phyloP scores from a whole-genome alignment of 2,329 filamentous ascomycete species.

The Fulvia fulva region DNA sequence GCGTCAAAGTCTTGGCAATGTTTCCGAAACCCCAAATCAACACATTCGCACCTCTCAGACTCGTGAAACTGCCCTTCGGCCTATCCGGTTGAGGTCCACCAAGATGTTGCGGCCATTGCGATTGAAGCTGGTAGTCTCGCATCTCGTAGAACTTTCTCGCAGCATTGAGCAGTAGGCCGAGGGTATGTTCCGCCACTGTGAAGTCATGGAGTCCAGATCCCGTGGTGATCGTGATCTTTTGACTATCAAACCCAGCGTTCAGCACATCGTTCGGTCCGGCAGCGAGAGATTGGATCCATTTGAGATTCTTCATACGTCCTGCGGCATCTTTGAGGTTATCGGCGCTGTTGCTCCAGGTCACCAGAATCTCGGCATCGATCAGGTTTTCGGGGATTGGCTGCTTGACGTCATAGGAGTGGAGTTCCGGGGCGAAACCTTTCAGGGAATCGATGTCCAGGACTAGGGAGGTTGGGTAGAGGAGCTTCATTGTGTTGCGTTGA shows the following conservation, averaged over 20 bases:
- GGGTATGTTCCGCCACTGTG: slow-evolving; percentile 62
- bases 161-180: slow-evolving; percentile 54
- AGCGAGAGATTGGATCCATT: slow-evolving; percentile 64
- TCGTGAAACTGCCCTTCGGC: slow-evolving; percentile 55
- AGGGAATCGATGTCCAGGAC: slow-evolving; percentile 53
- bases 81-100: slow-evolving; percentile 59
- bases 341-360: slow-evolving; percentile 60
- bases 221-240: slow-evolving; percentile 53
- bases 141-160: slow-evolving; percentile 59
- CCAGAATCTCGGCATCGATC: slow-evolving; percentile 57
- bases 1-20: slow-evolving; percentile 59
- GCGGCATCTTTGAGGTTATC: slow-evolving; percentile 58
- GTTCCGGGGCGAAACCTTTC: slow-evolving; percentile 55
- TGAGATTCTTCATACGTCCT: slow-evolving; percentile 52
- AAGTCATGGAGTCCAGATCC: slow-evolving; percentile 62
- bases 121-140: slow-evolving; percentile 57
- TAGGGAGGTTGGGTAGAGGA: slow-evolving; percentile 63
- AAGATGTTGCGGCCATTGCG: slow-evolving; percentile 58
- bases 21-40: slow-evolving; percentile 65
- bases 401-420: slow-evolving; percentile 60
- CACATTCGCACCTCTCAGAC: slow-evolving; percentile 56
- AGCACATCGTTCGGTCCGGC: slow-evolving; percentile 65
- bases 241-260: slow-evolving; percentile 55
- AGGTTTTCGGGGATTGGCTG: slow-evolving; percentile 54
- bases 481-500: slow-evolving; percentile 50